These are phyloP conservation scores for Pneumocystis oryctolagi DNA, from an alignment of 1,139 yeast genomes.

Conservation along the genomic window DNA sequence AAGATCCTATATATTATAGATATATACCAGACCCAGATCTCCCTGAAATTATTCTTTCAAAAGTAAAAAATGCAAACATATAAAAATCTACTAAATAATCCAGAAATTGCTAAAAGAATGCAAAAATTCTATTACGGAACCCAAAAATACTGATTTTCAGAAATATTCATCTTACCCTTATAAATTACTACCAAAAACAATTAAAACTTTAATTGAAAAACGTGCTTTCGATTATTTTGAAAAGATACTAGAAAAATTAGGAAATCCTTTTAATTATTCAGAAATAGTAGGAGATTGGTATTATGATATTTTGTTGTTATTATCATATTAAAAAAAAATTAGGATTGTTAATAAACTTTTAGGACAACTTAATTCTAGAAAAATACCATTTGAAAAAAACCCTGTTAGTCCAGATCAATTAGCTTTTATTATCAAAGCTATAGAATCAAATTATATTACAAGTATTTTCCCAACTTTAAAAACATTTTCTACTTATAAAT, in stretches of 20 bases:
- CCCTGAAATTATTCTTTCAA: constrained; percentile 37
- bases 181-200: not conserved
- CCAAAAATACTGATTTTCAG: not conserved
- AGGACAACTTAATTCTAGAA: constrained; percentile 49
- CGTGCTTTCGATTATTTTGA: not conserved
- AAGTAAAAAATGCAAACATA: constrained; percentile 25
- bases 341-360: constrained; percentile 71
- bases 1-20: constrained; percentile 70
- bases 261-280: not conserved
- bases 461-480: constrained; percentile 26
- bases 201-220: not conserved
- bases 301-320: not conserved
- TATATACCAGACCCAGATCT: constrained; percentile 92
- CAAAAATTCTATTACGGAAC: constrained; percentile 1
- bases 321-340: constrained; percentile 1
- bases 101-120: not conserved
- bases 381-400: constrained; percentile 18
- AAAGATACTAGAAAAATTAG: not conserved
- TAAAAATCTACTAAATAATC: constrained; percentile 10
- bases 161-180: not conserved
- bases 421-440: constrained; percentile 31
- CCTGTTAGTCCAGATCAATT: constrained; percentile 23
- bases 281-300: not conserved
- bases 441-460: constrained; percentile 30
- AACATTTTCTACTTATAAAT: not conserved